Evolutionary conservation across 202 grass and related monocot genomes (phyloP).

Genomic region (Zoysia matrella): DNA sequence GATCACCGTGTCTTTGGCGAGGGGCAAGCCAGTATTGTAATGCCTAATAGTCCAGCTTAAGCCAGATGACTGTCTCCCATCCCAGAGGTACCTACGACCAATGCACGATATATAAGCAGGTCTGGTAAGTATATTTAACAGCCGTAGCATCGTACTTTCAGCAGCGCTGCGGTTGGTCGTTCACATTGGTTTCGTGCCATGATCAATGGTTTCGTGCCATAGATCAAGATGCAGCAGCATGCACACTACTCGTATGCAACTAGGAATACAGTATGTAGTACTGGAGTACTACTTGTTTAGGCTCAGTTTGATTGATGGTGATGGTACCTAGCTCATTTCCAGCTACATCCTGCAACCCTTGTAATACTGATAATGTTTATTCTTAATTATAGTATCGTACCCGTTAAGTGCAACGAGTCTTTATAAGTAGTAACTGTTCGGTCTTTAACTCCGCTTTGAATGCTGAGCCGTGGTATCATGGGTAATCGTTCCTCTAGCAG

Average conservation of each 20-base stretch:
- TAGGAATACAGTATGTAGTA: background rate
- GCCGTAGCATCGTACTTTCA: background rate
- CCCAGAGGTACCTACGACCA: background rate
- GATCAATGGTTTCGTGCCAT: conserved; percentile 15
- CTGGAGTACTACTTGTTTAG: background rate
- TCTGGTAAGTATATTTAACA: background rate
- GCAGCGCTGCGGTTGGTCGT: background rate
- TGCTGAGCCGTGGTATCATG: too few relatives aligned
- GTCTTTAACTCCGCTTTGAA: too few relatives aligned
- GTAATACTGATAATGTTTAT: too few relatives aligned
- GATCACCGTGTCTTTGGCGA: conserved; percentile 31
- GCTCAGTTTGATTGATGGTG: background rate
- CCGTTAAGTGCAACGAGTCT: too few relatives aligned
- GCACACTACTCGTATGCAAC: background rate
- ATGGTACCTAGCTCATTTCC: background rate
- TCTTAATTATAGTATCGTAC: too few relatives aligned
- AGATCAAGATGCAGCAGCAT: background rate
- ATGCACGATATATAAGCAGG: background rate
- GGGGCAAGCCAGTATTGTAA: background rate
- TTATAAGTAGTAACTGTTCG: too few relatives aligned
- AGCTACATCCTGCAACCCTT: background rate
- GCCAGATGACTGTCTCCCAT: background rate
- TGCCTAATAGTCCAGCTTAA: conserved; percentile 40
- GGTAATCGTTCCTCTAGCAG: too few relatives aligned
- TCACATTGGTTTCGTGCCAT: conserved; percentile 19